Base-by-base conservation (phyloP, 192 early-diverging fungal species). In the Coemansia sp. region DNA sequence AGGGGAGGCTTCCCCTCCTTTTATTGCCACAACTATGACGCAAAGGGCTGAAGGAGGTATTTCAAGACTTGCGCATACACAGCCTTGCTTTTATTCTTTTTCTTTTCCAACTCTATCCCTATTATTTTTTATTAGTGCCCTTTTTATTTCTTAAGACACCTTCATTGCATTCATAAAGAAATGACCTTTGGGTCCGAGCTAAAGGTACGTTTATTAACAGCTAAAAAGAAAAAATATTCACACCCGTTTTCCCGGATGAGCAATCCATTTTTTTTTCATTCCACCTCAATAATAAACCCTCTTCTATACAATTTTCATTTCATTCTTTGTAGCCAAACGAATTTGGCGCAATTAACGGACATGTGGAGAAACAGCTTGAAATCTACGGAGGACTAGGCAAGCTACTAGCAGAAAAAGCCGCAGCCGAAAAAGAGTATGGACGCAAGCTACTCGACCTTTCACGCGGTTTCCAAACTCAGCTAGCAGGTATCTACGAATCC, bases 151-250 rank as follows among this genome's bases (percentile, higher is more conserved):
- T 48, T 48, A 48, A 15, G 9, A 4, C 12, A 48, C 45, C 17
- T 48, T 5, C 17, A 15, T 48, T 48, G 8, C 11, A 48, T 12
- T 8, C 45, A 48, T 48, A 48, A 15, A 48, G 14, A 15, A 64
- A 81, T 81, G 78, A 81, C 78, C 34, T 81, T 81, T 75, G 78
- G 78, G 15, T 75, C 78, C 20, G 78, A 80, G n/a, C 73, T 80
- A 66, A 80, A 80, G 72, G 76, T 71, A 79, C 52, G 68, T 56
- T 18, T 5, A 32, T 8, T 8, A 28, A 28, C 22, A 28, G 55
- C 14, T 8, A n/a, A 35, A 1, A 14, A n/a, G 17, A 18, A 38
- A 7, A 53, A 32, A 35, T 28, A n/a, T 7, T 28, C 39, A 17
- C 11, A 28, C 22, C 22, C 22, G 22, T 28, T 28, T 28, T 28